A percentile compares a stretch with the other conserved stretches of the same genome.
Conservation (phyloP, 805 yeast genomes). For the Yueomyces sp. region DNA sequence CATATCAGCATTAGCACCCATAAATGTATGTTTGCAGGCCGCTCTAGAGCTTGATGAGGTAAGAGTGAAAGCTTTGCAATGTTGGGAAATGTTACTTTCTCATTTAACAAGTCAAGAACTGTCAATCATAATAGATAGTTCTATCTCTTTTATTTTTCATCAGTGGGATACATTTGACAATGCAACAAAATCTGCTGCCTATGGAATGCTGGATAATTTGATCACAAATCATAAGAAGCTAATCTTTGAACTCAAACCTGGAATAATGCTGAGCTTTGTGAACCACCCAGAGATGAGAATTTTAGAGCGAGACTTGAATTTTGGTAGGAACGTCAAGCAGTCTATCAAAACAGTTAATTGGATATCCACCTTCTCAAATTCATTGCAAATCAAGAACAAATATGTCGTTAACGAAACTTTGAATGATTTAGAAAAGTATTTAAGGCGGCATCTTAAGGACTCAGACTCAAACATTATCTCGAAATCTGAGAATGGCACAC, state of each 20-base stretch:
- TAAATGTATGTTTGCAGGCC: constrained; percentile 74
- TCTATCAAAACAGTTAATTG: constrained; percentile 12
- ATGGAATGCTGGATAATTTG: constrained; percentile 31
- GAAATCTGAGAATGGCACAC: constrained; percentile 20
- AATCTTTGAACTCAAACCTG: constrained; percentile 15
- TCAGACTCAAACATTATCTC: constrained; percentile 30
- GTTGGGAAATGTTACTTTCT: constrained; percentile 53
- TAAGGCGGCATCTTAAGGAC: constrained; percentile 36
- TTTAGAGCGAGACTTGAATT: constrained; percentile 38
- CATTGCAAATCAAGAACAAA: constrained; percentile 21
- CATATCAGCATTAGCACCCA: constrained; percentile 65
- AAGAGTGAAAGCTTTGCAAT: constrained; percentile 45
- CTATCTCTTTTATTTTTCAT: constrained; percentile 62
- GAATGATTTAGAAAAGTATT: constrained; percentile 43
- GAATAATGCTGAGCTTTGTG: constrained; percentile 58
- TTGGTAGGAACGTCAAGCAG: constrained; percentile 32
- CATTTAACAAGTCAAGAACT: constrained; percentile 44
- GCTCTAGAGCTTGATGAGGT: constrained; percentile 53
- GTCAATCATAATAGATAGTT: constrained; percentile 55
- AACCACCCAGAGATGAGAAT: constrained; percentile 40
- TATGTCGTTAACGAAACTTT: constrained; percentile 64
- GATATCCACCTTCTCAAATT: constrained; percentile 15
- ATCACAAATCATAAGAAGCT: constrained; percentile 11
- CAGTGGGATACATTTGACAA: constrained; percentile 41
- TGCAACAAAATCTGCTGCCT: constrained; percentile 38